A percentile compares a stretch with the other conserved stretches of the same genome.
Evolutionary conservation across 805 yeast species (phyloP).

Genomic region (Scheffersomyces coipomensis): DNA sequence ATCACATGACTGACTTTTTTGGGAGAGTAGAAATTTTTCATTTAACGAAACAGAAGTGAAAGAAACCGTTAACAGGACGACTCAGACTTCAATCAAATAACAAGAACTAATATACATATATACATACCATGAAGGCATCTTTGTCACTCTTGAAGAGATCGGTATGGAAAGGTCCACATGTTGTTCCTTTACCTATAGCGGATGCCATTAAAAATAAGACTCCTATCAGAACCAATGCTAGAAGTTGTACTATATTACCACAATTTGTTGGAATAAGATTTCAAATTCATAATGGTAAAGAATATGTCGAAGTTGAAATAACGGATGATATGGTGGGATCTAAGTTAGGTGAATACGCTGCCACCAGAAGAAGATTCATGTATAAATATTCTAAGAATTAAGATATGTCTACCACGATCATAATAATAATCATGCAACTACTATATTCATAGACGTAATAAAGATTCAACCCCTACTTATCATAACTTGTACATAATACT

Average conservation of each 20-base stretch:
- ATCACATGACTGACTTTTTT: not conserved
- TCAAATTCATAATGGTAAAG: slow-evolving; percentile 95
- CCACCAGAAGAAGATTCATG: slow-evolving; percentile 84
- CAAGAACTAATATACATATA: too few species aligned
- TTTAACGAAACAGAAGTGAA: too few species aligned
- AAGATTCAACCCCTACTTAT: too few species aligned
- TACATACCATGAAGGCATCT: slow-evolving; percentile 36
- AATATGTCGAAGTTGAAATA: slow-evolving; percentile 82
- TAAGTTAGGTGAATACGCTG: slow-evolving; percentile 93
- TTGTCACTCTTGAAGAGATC: slow-evolving; percentile 30
- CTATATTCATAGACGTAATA: too few species aligned
- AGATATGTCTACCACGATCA: too few species aligned
- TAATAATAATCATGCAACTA: too few species aligned
- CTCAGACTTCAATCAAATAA: too few species aligned
- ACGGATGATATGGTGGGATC: slow-evolving; percentile 96
- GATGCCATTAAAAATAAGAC: slow-evolving; percentile 77
- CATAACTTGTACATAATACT: too few species aligned
- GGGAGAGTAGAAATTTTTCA: not conserved
- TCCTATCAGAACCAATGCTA: slow-evolving; percentile 93
- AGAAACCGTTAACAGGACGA: too few species aligned
- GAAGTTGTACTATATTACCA: slow-evolving; percentile 92
- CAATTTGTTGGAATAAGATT: slow-evolving; percentile 93
- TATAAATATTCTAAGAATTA: slow-evolving; percentile 77
- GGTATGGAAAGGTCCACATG: slow-evolving; percentile 74
- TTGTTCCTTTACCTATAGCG: slow-evolving; percentile 91